Base-by-base conservation (phyloP, 2,329 filamentous ascomycete genomes). In the Trichothecium roseum region DNA sequence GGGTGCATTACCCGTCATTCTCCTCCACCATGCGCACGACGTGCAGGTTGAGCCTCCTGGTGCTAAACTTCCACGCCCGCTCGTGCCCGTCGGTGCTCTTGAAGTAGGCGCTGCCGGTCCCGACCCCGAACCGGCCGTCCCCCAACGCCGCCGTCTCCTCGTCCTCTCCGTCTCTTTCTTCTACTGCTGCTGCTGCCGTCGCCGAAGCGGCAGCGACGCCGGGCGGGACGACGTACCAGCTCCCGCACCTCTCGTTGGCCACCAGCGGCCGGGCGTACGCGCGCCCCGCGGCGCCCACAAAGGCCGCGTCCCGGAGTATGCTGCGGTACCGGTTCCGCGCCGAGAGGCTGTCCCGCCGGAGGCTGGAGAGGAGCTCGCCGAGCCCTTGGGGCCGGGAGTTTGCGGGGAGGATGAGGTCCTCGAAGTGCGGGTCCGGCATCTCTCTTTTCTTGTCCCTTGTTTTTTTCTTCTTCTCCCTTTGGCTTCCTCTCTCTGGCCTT, bases 191-290 rank as follows among this genome's bases (percentile, higher is more conserved):
- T n/a, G n/a, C n/a, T n/a, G n/a, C n/a, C n/a, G n/a, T n/a, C n/a
- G n/a, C n/a, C n/a, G n/a, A n/a, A n/a, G n/a, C n/a, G n/a, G n/a
- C n/a, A n/a, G n/a, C n/a, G n/a, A n/a, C n/a, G n/a, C n/a, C n/a
- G n/a, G n/a, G n/a, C n/a, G n/a, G n/a, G n/a, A n/a, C n/a, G 18
- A 96, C 82, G 55, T 96, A 96, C 91, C 91, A 98, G 58, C 84
- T 89, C 1, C 91, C 91, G 55, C 91, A 96, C 40, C 91, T 74
- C 64, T 96, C 88, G 53, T 98, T 98, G 20, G 89, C 87, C 12
- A 96, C 67, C 2, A 96, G 64, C 0, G 87, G 86, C 2, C 89
- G 22, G 24, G 39, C 46, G 38, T 68, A 75, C 0, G 68, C 64
- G 2, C 56, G 53, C 1, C 74, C 69, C 0, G 86, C 78, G 7